Evolutionary conservation across 2,329 filamentous ascomycete species (phyloP).

Genomic region (Emericellopsis atlantica): DNA sequence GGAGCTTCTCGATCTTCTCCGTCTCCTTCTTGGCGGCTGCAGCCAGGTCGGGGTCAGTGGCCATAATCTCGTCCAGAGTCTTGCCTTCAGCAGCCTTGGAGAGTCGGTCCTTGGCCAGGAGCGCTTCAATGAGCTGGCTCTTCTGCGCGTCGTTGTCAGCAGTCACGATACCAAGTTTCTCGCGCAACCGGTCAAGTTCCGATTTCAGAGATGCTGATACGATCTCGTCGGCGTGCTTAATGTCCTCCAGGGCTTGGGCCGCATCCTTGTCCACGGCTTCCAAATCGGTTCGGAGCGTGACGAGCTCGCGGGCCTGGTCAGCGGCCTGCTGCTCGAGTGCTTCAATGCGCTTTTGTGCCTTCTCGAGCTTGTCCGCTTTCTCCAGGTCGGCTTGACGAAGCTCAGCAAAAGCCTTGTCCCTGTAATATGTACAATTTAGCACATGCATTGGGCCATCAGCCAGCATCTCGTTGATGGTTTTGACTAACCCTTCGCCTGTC

Average conservation of each 20-base stretch:
- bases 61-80: constrained; percentile 24
- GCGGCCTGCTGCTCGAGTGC: constrained; percentile 34
- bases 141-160: constrained; percentile 44
- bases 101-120: constrained; percentile 48
- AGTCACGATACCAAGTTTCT: constrained; percentile 32
- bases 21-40: constrained; percentile 26
- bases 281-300: constrained; percentile 39
- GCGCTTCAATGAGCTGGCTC: constrained; percentile 44
- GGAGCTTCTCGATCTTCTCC: constrained; percentile 47
- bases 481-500: constrained; percentile 43
- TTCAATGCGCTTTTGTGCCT: constrained; percentile 25
- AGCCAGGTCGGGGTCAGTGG: constrained; percentile 18
- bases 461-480: constrained; percentile 17
- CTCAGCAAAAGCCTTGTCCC: constrained; percentile 38
- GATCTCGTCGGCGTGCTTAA: constrained; percentile 46
- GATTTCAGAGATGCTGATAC: constrained; percentile 44
- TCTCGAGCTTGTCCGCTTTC: constrained; percentile 32
- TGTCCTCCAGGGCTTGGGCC: constrained; percentile 38
- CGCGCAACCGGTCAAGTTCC: constrained; percentile 43
- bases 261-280: constrained; percentile 41
- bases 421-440: constrained; percentile 34
- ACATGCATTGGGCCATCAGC: constrained; percentile 13
- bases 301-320: constrained; percentile 42
- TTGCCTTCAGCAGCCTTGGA: constrained; percentile 37
- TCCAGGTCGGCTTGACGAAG: constrained; percentile 35